Conservation (phyloP, 805 yeast species). For the Dipodascus geniculatus region DNA sequence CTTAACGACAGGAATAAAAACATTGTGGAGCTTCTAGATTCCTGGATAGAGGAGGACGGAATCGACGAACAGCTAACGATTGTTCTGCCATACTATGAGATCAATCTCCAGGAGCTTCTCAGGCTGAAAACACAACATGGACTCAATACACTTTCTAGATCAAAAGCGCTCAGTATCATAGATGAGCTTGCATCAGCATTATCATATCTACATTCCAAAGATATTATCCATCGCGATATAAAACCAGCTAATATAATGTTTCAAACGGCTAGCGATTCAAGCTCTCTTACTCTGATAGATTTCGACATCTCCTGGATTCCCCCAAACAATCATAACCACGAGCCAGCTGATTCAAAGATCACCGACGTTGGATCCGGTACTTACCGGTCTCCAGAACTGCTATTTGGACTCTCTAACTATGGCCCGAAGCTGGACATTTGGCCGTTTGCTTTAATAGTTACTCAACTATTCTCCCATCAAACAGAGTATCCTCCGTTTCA, state of each 20-base stretch:
- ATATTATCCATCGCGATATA: slow-evolving; percentile 29
- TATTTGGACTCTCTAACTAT: slow-evolving; percentile 49
- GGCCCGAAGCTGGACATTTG: slow-evolving; percentile 52
- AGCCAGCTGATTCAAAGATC: slow-evolving; percentile 22
- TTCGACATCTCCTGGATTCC: slow-evolving; percentile 51
- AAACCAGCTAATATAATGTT: slow-evolving; percentile 74
- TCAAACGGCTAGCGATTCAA: slow-evolving; percentile 25
- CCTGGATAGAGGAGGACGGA: slow-evolving; percentile 23
- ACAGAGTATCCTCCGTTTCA: slow-evolving; percentile 28
- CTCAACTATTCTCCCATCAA: slow-evolving; percentile 36
- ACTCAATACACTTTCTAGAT: slow-evolving; percentile 29
- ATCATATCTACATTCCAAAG: slow-evolving; percentile 15
- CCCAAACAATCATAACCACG: slow-evolving; percentile 34
- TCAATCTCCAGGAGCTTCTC: slow-evolving; percentile 28
- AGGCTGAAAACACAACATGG: slow-evolving; percentile 25
- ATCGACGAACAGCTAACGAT: slow-evolving; percentile 23
- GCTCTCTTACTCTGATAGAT: slow-evolving; percentile 37
- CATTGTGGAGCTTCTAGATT: slow-evolving; percentile 18
- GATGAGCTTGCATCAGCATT: slow-evolving; percentile 17
- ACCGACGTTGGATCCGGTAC: slow-evolving; percentile 51
- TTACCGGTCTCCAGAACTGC: slow-evolving; percentile 65
- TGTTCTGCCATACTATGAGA: slow-evolving; percentile 31
- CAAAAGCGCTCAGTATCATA: slow-evolving; percentile 18
- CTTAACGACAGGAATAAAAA: slow-evolving; percentile 12
- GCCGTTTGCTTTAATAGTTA: slow-evolving; percentile 54